These are phyloP conservation scores for Xylaria acuta DNA, from an alignment of 495 filamentous ascomycete genomes.

Conservation along the genomic window DNA sequence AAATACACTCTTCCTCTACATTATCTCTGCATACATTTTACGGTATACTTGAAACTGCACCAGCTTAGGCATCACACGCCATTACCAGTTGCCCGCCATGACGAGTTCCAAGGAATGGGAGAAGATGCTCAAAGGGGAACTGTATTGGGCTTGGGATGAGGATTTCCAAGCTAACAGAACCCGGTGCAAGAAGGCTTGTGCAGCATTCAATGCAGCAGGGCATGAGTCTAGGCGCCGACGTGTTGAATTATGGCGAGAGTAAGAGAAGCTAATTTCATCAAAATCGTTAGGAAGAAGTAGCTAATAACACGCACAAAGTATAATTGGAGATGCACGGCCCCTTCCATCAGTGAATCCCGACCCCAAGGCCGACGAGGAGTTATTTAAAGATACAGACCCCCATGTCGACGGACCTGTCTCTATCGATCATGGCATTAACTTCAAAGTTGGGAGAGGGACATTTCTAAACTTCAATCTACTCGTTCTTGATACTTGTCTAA, in stretches of 20 bases:
- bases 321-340: neutral
- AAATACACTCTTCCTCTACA: no score
- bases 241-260: neutral
- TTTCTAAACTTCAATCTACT: conserved; percentile 80
- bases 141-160: neutral
- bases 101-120: neutral
- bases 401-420: conserved; percentile 80
- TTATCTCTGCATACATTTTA: no score
- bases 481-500: conserved; percentile 75
- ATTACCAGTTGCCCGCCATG: neutral
- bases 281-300: no score
- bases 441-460: conserved; percentile 80
- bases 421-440: conserved; percentile 93
- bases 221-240: neutral
- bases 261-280: neutral
- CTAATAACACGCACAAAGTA: neutral
- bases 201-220: neutral
- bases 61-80: neutral
- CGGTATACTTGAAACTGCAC: no score
- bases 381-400: neutral
- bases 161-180: neutral
- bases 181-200: neutral
- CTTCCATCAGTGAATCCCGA: neutral
- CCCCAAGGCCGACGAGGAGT: neutral
- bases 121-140: neutral